A percentile compares a stretch with the other conserved stretches of the same genome.
Conservation (phyloP, 352 stramenopile genomes). For the Salisapilia sapeloensis region DNA sequence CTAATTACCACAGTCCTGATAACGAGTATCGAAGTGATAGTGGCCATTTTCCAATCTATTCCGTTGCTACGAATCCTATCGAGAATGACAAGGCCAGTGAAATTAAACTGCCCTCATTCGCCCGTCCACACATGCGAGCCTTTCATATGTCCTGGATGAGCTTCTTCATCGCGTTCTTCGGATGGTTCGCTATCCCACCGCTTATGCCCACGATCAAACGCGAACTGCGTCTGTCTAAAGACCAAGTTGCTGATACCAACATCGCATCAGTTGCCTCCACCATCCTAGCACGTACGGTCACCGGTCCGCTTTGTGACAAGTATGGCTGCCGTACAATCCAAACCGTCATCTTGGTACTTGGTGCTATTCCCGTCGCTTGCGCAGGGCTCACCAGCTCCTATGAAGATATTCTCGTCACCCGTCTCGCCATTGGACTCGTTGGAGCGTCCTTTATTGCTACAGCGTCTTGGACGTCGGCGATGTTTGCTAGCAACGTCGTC, state of each 20-base stretch:
- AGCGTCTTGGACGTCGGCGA: conserved; percentile 86
- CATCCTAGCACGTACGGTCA: conserved; percentile 80
- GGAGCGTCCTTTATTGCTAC: conserved; percentile 87
- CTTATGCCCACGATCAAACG: conserved; percentile 83
- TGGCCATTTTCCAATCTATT: too few relatives aligned
- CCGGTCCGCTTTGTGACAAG: conserved; percentile 85
- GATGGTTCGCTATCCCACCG: conserved; percentile 89
- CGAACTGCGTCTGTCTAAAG: conserved; percentile 59
- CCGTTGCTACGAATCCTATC: conserved; percentile 6
- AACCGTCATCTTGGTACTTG: conserved; percentile 46
- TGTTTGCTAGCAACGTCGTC: conserved; percentile 88
- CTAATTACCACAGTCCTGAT: too few relatives aligned
- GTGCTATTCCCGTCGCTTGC: conserved; percentile 70
- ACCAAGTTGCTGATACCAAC: conserved; percentile 85
- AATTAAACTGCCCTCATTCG: conserved; percentile 46
- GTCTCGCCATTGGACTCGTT: conserved; percentile 91
- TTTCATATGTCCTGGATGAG: conserved; percentile 87
- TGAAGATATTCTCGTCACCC: conserved; percentile 51
- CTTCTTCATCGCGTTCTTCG: conserved; percentile 92
- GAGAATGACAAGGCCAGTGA: conserved; percentile 22
- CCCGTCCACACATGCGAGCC: conserved; percentile 84
- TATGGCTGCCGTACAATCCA: conserved; percentile 82
- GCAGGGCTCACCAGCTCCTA: conserved; percentile 73
- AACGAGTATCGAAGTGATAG: too few relatives aligned
- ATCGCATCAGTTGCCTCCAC: conserved; percentile 81